Conservation (phyloP, 208 protist genomes). For the Leishmania arabica region DNA sequence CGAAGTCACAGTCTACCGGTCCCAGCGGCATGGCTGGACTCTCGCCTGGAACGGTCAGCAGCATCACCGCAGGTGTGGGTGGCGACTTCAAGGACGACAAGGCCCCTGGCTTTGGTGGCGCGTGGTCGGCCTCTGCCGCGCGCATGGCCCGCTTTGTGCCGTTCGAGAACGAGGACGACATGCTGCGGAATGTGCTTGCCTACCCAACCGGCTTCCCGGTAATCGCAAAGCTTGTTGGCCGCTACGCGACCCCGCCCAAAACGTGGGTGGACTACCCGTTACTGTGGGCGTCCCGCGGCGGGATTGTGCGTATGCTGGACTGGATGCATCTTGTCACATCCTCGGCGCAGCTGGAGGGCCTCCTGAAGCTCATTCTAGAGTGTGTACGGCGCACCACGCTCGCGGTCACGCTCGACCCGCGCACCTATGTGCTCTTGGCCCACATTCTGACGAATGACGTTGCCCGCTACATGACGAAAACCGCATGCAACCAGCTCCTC, state of each 20-base stretch:
- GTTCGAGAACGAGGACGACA: constrained; percentile 54
- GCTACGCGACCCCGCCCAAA: constrained; percentile 65
- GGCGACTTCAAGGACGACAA: neutral
- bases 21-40: neutral
- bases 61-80: neutral
- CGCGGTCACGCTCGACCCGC: constrained; percentile 46
- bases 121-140: constrained; percentile 19
- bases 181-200: constrained; percentile 57
- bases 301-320: constrained; percentile 61
- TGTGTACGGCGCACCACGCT: constrained; percentile 47
- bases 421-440: constrained; percentile 69
- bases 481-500: constrained; percentile 61
- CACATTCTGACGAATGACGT: constrained; percentile 58
- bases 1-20: neutral
- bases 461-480: constrained; percentile 49
- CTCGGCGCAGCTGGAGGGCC: constrained; percentile 46
- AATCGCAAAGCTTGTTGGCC: constrained; percentile 68
- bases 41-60: neutral
- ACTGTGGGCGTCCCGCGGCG: constrained; percentile 67
- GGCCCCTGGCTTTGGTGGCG: neutral
- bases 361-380: constrained; percentile 49
- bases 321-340: constrained; percentile 62
- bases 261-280: constrained; percentile 73
- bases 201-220: constrained; percentile 36
- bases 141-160: constrained; percentile 77